Evolutionary conservation across 345 rosid genomes (phyloP).

Genomic region (Psidium friedrichsthalianum): DNA sequence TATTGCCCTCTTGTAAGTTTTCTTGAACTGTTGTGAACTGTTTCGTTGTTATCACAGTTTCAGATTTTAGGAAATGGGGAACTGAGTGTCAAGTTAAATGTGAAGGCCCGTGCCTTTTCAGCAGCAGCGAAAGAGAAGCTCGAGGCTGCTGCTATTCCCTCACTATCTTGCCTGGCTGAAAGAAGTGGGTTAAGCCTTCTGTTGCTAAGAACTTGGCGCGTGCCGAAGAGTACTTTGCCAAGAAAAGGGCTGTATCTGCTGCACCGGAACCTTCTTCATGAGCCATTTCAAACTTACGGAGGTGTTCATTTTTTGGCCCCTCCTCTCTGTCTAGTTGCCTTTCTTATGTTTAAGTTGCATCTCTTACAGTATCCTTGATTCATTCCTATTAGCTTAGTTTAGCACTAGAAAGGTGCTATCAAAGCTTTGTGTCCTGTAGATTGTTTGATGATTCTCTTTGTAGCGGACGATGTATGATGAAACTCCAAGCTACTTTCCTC

Average conservation of each 20-base stretch:
- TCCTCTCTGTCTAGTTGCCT: neutral
- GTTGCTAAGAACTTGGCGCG: slow-evolving; percentile 75
- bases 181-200: slow-evolving; percentile 89
- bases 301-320: neutral
- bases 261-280: slow-evolving; percentile 29
- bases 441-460: neutral
- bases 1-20: neutral
- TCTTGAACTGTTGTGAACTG: neutral
- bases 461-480: neutral
- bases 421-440: neutral
- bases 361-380: neutral
- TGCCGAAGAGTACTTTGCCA: slow-evolving; percentile 83
- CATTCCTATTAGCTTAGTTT: neutral
- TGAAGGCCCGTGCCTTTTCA: slow-evolving; percentile 77
- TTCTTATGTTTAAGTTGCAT: neutral
- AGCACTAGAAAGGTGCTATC: neutral
- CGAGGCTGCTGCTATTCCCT: slow-evolving; percentile 63
- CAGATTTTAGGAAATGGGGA: slow-evolving; percentile 85
- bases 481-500: neutral
- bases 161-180: slow-evolving; percentile 69
- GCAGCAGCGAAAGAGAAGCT: slow-evolving; percentile 79
- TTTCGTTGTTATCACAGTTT: neutral
- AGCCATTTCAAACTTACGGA: neutral
- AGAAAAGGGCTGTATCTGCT: slow-evolving; percentile 62
- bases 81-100: slow-evolving; percentile 56